These are phyloP conservation scores for Aspergillus awamori DNA, from an alignment of 2,329 filamentous ascomycete species.

Conservation along the genomic window DNA sequence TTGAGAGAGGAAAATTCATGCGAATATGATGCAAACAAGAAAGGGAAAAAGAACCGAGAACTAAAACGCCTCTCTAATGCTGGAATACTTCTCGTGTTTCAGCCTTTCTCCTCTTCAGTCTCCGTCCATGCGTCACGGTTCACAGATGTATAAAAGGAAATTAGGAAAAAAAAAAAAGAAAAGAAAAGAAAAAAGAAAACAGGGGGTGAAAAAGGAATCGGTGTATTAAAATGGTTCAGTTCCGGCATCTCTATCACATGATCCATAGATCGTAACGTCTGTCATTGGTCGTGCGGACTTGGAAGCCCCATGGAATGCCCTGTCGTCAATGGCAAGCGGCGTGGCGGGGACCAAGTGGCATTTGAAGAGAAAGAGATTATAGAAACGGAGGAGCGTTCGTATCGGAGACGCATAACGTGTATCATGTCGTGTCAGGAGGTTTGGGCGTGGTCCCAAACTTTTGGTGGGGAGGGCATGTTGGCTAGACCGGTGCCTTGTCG, in stretches of 20 bases:
- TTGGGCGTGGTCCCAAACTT: not conserved
- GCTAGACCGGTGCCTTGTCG: slow-evolving; percentile 1
- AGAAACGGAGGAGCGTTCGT: slow-evolving; percentile 11
- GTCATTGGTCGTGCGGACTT: slow-evolving; percentile 38
- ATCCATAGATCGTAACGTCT: slow-evolving; percentile 47
- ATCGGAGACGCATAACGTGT: slow-evolving; percentile 16
- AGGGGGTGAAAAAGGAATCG: slow-evolving; percentile 14
- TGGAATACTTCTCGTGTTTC: slow-evolving; percentile 26
- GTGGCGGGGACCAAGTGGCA: slow-evolving; percentile 6
- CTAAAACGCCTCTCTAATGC: slow-evolving; percentile 34
- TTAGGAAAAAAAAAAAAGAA: slow-evolving; percentile 18
- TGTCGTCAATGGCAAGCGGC: slow-evolving; percentile 10
- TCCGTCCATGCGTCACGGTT: slow-evolving; percentile 9
- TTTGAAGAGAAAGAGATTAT: slow-evolving; percentile 10
- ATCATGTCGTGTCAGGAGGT: slow-evolving; percentile 15
- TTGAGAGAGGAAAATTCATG: slow-evolving; percentile 15
- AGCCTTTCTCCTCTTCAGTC: slow-evolving; percentile 18
- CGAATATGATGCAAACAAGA: slow-evolving; percentile 21
- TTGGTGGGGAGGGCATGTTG: not conserved
- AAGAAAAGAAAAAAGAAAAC: slow-evolving; percentile 17
- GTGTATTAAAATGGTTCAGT: slow-evolving; percentile 23
- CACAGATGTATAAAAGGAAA: slow-evolving; percentile 15
- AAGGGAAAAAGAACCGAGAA: slow-evolving; percentile 13
- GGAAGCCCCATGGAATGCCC: slow-evolving; percentile 22
- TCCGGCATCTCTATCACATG: slow-evolving; percentile 45